Base-by-base conservation (phyloP, 2,329 filamentous ascomycete species). In the Chrysoporthe deuterocubensis region DNA sequence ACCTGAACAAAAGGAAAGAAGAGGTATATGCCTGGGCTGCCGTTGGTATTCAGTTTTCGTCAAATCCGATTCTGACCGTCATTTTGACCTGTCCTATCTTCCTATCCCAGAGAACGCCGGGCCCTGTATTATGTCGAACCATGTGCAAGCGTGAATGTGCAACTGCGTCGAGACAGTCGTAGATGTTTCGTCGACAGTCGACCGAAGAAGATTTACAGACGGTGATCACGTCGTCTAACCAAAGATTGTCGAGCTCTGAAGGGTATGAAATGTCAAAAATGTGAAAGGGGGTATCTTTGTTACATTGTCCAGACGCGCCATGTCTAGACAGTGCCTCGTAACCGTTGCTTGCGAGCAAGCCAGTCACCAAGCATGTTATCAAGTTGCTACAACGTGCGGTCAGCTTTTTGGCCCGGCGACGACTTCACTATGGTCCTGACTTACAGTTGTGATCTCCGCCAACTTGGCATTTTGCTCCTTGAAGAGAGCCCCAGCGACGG, bases 291-390 rank as follows among this genome's bases (percentile, higher is more conserved):
- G 61, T 50, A 68, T 69, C 59, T 68, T 56, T 61, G 9, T 48
- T 58, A 57, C 34, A 62, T 37, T 52, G 43, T 65, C 44, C 32
- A 59, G 63, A 43, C 54, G 16, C 3, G 54, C 14, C 7, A 60
- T 32, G 57, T 63, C 75, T 73, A 87, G 65, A 84, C 75, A 21
- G 80, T 78, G 61, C 84, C 82, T 80, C 88, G 78, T 75, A 86
- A 74, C 81, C 90, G 81, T 84, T 89, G 83, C 82, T 93, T 85
- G 76, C 90, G 82, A 77, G 92, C 85, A 74, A 97, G 83, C 90
- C 93, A 94, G 74, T 92, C 90, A 72, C 90, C 91, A 57, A 97
- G 86, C 87, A 97, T 89, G 26, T 92, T 89, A 80, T 99, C 95
- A 72, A 98, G 85, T 84, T 95, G 91, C 81, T 90, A 72, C 46